These are phyloP conservation scores for Corchorus capsularis DNA, from an alignment of 345 rosid genomes.

Conservation along the genomic window DNA sequence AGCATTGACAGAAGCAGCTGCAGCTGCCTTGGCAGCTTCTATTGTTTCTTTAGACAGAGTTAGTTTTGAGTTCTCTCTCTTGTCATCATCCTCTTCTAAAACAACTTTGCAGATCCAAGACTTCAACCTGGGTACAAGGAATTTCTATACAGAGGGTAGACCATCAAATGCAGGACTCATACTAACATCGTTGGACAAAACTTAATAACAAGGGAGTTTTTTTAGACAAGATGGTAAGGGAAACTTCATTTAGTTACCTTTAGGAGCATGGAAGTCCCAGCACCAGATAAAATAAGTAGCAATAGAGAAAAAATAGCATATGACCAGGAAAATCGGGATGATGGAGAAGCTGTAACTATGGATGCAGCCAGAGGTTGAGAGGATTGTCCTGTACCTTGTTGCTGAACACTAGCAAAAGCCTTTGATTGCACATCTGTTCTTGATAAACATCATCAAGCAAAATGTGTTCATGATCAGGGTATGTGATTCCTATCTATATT, in stretches of 20 bases:
- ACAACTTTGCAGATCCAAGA: slow-evolving; percentile 31
- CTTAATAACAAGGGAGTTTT: neutral
- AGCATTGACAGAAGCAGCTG: slow-evolving; percentile 20
- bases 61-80: slow-evolving; percentile 15
- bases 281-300: slow-evolving; percentile 27
- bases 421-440: slow-evolving; percentile 19
- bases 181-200: neutral
- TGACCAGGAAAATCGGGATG: slow-evolving; percentile 27
- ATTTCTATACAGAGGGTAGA: slow-evolving; percentile 24
- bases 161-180: slow-evolving; percentile 9
- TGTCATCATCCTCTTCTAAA: slow-evolving; percentile 21
- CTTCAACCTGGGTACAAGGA: slow-evolving; percentile 32
- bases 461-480: neutral
- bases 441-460: slow-evolving; percentile 1
- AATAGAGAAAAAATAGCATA: slow-evolving; percentile 18
- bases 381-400: slow-evolving; percentile 11
- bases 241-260: slow-evolving; percentile 25
- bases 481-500: neutral
- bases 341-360: slow-evolving; percentile 9
- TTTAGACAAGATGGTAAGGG: neutral
- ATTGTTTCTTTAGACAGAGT: slow-evolving; percentile 19
- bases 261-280: slow-evolving; percentile 19
- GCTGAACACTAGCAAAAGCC: neutral
- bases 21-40: slow-evolving; percentile 27
- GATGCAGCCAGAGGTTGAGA: slow-evolving; percentile 9